Base-by-base conservation (phyloP, 176 grass and related monocot species). In the Oryza glumipatula region DNA sequence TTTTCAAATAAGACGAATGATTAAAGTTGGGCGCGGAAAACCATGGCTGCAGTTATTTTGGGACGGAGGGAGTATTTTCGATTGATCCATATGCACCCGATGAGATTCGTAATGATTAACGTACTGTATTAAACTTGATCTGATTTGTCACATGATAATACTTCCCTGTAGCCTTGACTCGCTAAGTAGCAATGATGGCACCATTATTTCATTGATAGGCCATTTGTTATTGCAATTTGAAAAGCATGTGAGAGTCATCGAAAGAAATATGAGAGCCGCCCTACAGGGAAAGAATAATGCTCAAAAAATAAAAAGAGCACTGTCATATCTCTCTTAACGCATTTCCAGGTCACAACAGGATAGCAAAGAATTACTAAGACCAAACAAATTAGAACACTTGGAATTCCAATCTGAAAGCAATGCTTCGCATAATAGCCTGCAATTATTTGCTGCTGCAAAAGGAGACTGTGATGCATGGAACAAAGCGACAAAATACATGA, bases 381-480 rank as follows among this genome's bases (percentile, higher is more conserved):
- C 80, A 43, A 90, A 83, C 84, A 79, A 69, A 83, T 80, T 60
- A 8, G 35, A 83, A 41, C 74, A 78, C 64, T 49, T 65, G 84
- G 80, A 74, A 74, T 83, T 86, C 68, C 88, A 75, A 79, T 79
- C 60, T 75, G 84, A 87, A 86, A 79, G 74, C 74, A 43, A 70
- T 85, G 51, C 72, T 56, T 83, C 61, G 87, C 49, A 83, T 3
- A 38, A 69, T 65, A 41, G 32, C 80, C 65, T 52, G 28, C 41
- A 76, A 87, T 80, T 83, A 87, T 87, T 83, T 43, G 79, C 38
- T 24, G 64, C n/a, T 80, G 49, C 49, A 19, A 64, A 83, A 90
- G 80, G 15, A 21, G 16, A 36, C 47, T 58, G 23, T 14, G 67
- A 72, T 86, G 80, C 73, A 82, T 60, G 54, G 38, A 74, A 80